Conservation (phyloP, 2,329 filamentous ascomycete genomes). For the Neofusicoccum ribis region DNA sequence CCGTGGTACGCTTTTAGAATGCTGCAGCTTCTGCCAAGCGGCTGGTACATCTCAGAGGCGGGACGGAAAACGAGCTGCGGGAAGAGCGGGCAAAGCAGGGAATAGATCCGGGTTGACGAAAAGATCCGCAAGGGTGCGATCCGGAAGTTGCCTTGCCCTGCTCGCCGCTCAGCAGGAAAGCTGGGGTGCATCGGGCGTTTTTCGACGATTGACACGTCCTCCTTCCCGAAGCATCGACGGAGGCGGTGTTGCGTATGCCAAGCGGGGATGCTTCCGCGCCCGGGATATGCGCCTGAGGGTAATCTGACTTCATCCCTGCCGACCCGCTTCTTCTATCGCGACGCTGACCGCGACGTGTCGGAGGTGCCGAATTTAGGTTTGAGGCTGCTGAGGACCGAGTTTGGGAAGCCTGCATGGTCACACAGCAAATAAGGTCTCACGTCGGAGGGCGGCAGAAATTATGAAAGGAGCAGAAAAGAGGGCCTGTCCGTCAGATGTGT, state of each 20-base stretch:
- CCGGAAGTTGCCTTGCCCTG: not conserved
- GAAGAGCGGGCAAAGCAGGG: not conserved
- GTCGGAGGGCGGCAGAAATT: not conserved
- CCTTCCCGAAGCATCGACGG: not conserved
- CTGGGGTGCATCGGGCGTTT: not conserved
- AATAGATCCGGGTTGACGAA: not conserved
- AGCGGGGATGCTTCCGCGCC: not conserved
- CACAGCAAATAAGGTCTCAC: not conserved
- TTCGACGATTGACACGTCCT: not conserved
- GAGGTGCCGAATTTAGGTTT: not conserved
- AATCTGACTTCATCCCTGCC: constrained; percentile 11
- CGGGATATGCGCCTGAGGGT: not conserved
- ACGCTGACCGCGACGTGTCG: not conserved
- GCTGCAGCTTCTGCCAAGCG: not conserved
- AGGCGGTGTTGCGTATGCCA: constrained; percentile 11
- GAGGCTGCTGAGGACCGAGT: too few relatives aligned
- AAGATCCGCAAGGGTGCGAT: not conserved
- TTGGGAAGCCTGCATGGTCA: not conserved
- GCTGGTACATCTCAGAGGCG: not conserved
- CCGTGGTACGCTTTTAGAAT: not conserved
- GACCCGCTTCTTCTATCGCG: not conserved
- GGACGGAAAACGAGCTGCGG: not conserved
- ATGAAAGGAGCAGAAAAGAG: not conserved
- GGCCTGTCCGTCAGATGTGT: too few relatives aligned
- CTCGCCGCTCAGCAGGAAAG: not conserved